Evolutionary conservation across 768 basidiomycete species (phyloP), one percentile per base, ranked within the genome.

Genomic region (Crucibulum laeve): DNA sequence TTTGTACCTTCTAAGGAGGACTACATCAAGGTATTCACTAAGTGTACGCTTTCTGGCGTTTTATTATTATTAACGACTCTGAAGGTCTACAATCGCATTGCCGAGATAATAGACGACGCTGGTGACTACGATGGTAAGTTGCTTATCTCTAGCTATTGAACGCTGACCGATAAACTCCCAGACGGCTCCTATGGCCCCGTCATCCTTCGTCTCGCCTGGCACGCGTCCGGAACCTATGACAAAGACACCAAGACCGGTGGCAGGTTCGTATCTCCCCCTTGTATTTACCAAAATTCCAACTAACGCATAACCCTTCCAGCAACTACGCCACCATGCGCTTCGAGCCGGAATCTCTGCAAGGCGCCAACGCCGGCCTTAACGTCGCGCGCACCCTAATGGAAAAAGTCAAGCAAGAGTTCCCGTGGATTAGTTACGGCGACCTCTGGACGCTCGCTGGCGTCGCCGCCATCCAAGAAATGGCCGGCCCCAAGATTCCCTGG

Each of bases 281-380:
- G 25, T 25, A 23, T 17, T 18, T 44, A 21, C 11, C 47, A 40
- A 36, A 37, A 24, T 21, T 30, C 38, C 28, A 47, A 40, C 47
- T 32, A 52, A 51, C 40, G 33, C 32, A 36, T 51, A 15, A 19
- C 42, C 19, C 37, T 46, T 32, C 22, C 58, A 87, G 90, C 74
- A 97, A 99, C 77, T 93, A 91, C 52, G 95, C 96, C 2, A 97
- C 95, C 18, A 99, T 99, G 95, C 87, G 95, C 44, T 99, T 97
- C 66, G 79, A 82, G 42, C 89, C 95, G 30, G 95, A 98, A 61
- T 59, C 92, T 8, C 59, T 74, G 22, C 92, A 98, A 58, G 79
- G 71, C 25, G 92, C 91, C 39, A 95, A 95, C 64, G 79, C 79
- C 21, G 92, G 92, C 21, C 73, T 95, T 43, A 65, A 85, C 47